These are phyloP conservation scores for Chaetomium olivaceum DNA, from an alignment of 2,329 filamentous ascomycete species.

Conservation along the genomic window DNA sequence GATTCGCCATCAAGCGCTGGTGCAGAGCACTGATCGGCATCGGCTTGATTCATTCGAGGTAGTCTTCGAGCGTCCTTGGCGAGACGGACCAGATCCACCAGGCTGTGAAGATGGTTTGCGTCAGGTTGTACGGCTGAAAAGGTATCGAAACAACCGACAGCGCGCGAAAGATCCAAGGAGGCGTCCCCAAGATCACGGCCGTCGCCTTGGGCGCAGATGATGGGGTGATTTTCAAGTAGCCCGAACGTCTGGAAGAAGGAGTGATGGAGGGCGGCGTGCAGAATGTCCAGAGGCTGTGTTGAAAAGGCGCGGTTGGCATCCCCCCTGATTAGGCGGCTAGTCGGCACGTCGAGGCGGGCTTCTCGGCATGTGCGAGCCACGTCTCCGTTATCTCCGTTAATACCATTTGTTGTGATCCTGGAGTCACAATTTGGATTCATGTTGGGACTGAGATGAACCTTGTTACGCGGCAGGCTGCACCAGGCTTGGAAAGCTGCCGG, in stretches of 20 bases:
- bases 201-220: background rate
- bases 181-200: background rate
- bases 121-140: background rate
- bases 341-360: conserved; percentile 1
- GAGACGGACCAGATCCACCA: conserved; percentile 2
- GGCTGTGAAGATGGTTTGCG: conserved; percentile 1
- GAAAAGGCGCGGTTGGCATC: background rate
- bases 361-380: background rate
- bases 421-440: background rate
- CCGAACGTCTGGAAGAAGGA: conserved; percentile 2
- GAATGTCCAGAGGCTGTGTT: conserved; percentile 4
- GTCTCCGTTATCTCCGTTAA: background rate
- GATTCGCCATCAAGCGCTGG: conserved; percentile 1
- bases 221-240: background rate
- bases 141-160: conserved; percentile 3
- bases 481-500: conserved; percentile 1
- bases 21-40: background rate
- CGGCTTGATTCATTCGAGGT: conserved; percentile 2
- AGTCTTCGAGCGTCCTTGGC: background rate
- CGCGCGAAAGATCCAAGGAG: background rate
- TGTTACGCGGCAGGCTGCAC: background rate
- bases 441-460: background rate
- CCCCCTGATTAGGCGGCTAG: background rate
- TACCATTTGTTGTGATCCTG: background rate
- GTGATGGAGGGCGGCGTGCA: conserved; percentile 1